Conservation (phyloP, 441 rosid species). For the Populus hybrid region DNA sequence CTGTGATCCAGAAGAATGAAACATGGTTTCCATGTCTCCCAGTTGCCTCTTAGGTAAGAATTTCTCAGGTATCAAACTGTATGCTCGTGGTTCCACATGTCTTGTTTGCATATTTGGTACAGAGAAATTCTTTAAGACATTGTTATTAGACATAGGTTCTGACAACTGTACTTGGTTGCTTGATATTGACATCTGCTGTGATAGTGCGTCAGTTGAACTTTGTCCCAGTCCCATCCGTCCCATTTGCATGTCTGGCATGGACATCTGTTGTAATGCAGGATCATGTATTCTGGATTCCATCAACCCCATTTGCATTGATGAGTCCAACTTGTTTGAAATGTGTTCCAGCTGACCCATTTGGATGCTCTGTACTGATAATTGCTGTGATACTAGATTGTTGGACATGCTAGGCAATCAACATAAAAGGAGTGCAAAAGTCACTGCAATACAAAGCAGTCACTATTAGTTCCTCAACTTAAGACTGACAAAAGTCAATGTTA, state of each 20-base stretch:
- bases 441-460: constrained; percentile 21
- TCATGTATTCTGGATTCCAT: constrained; percentile 20
- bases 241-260: constrained; percentile 35
- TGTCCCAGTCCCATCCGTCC: constrained; percentile 28
- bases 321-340: constrained; percentile 29
- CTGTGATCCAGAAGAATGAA: constrained; percentile 36
- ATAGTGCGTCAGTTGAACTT: constrained; percentile 14
- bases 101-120: constrained; percentile 29
- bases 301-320: constrained; percentile 35
- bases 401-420: constrained; percentile 40
- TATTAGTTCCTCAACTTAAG: constrained; percentile 9
- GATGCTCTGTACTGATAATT: constrained; percentile 31
- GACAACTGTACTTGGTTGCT: constrained; percentile 22
- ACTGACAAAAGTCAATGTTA: neutral
- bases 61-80: constrained; percentile 28
- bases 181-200: constrained; percentile 28
- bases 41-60: constrained; percentile 28
- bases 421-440: constrained; percentile 14
- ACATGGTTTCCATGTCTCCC: constrained; percentile 31
- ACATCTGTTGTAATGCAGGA: constrained; percentile 28
- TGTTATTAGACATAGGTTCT: constrained; percentile 18
- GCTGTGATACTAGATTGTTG: constrained; percentile 52
- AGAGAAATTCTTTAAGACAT: constrained; percentile 27
- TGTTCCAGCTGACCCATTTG: constrained; percentile 46
- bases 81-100: constrained; percentile 30